Evolutionary conservation across 371 early-diverging fungal species (phyloP), one percentile per base, ranked within the genome.

Genomic region (Sporodiniella umbellata): DNA sequence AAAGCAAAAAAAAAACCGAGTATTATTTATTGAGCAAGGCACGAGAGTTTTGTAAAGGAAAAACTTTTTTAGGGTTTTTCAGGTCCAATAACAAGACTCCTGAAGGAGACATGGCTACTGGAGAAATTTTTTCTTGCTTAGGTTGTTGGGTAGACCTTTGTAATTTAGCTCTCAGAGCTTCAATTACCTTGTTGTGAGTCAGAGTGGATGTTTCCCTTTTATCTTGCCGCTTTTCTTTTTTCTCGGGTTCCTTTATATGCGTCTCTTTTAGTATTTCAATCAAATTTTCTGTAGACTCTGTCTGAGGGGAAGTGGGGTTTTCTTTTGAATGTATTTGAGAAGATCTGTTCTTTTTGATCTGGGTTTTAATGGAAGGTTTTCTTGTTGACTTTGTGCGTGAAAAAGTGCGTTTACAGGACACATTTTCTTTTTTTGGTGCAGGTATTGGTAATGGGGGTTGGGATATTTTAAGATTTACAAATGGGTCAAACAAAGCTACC

Each of bases 31-130:
- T 57, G 10, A 66, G 62, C 18, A 69, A 64, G 8, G 68, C 66
- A 30, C 64, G 61, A 12, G 68, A 60, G 14, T 58, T 59, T 23
- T 45, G 40, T 8, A 56, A 43, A 33, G 72, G 65, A 31, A 68
- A 68, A 2, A 54, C 39, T 37, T 61, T 66, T 15, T 63, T 60
- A 12, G 69, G 69, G 18, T 72, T 66, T 26, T 72, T 72, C 10
- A 72, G 49, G 40, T 72, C 73, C 14, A 72, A 54, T 17, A 72
- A 53, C 14, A 72, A 43, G 12, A 72, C 62, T 26, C 73, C 73
- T 8, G 66, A 54, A 22, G 69, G 73, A 18, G 73, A 72, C 73
- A 68, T 68, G 30, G 57, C 53, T 19, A 66, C 60, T 28, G 45
- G 51, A 7, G 4, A 4, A 7, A 28, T 28, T 33, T 54, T 56